phyloP scores from a whole-genome alignment of 345 rosid species.

The Euphorbia peplus region DNA sequence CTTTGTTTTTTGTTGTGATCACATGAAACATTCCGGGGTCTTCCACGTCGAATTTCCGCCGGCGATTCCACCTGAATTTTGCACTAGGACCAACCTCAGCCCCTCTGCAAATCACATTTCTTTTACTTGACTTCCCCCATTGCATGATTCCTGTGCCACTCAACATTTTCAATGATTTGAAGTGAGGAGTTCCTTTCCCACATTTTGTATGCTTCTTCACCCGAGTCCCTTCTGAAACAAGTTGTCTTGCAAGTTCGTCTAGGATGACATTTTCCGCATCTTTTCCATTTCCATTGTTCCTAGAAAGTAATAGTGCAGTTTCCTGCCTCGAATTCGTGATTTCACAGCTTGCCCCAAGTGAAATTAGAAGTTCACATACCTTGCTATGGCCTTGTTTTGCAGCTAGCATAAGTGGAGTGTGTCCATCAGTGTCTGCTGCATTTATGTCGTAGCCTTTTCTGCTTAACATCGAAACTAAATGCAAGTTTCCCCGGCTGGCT shows the following conservation, averaged over 20 bases:
- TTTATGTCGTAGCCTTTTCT: slow-evolving; percentile 68
- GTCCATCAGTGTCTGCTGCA: slow-evolving; percentile 60
- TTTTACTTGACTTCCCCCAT: slow-evolving; percentile 74
- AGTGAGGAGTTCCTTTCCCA: slow-evolving; percentile 72
- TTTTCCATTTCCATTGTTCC: slow-evolving; percentile 24
- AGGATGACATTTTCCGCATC: slow-evolving; percentile 49
- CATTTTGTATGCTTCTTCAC: slow-evolving; percentile 81
- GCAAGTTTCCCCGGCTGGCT: slow-evolving; percentile 72
- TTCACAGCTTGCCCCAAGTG: slow-evolving; percentile 58
- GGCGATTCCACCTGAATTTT: slow-evolving; percentile 46
- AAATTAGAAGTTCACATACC: slow-evolving; percentile 56
- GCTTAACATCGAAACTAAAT: slow-evolving; percentile 43
- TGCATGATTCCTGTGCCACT: slow-evolving; percentile 46
- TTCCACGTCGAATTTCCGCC: slow-evolving; percentile 36
- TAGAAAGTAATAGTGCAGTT: slow-evolving; percentile 56
- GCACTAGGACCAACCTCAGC: slow-evolving; percentile 59
- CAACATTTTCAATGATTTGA: slow-evolving; percentile 55
- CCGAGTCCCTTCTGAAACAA: slow-evolving; percentile 45
- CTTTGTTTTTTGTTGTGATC: slow-evolving; percentile 61
- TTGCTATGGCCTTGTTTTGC: slow-evolving; percentile 67
- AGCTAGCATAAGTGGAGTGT: slow-evolving; percentile 90
- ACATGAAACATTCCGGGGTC: slow-evolving; percentile 68
- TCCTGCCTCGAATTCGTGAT: slow-evolving; percentile 50
- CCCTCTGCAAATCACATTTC: slow-evolving; percentile 64
- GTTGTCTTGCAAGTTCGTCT: slow-evolving; percentile 61